These are phyloP conservation scores for Oenanthe javanica DNA, from an alignment of 140 eudicot species.

Conservation along the genomic window DNA sequence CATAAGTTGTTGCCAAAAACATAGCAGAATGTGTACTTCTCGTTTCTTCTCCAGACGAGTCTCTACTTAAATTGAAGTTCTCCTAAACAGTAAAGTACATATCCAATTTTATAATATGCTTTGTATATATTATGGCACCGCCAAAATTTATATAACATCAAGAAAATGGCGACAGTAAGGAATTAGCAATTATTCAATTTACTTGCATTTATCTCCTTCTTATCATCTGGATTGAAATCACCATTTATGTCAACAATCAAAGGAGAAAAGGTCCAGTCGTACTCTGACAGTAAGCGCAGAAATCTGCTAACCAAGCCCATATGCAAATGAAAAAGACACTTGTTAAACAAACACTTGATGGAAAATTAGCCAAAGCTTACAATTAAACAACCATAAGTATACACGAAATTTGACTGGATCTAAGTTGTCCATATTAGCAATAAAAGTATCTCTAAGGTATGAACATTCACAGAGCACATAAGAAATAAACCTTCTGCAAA, in stretches of 20 bases:
- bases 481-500: neutral
- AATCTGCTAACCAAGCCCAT: conserved; percentile 47
- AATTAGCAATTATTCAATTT: neutral
- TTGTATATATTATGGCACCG: neutral
- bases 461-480: neutral
- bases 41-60: conserved; percentile 46
- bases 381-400: neutral
- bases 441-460: neutral
- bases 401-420: neutral
- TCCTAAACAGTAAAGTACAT: conserved; percentile 36
- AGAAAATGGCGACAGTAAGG: neutral
- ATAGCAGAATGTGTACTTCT: conserved; percentile 55
- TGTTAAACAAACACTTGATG: neutral
- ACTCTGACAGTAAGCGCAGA: conserved; percentile 61
- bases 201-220: conserved; percentile 68
- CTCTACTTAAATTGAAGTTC: conserved; percentile 61
- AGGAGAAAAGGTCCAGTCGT: conserved; percentile 84
- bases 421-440: neutral
- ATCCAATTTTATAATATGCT: neutral
- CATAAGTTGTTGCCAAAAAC: conserved; percentile 83
- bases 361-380: neutral
- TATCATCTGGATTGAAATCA: conserved; percentile 58
- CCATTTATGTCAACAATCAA: conserved; percentile 78
- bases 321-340: neutral
- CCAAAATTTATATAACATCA: neutral